Evolutionary conservation across 768 basidiomycete species (phyloP).

Genomic region (Naganishia friedmannii): DNA sequence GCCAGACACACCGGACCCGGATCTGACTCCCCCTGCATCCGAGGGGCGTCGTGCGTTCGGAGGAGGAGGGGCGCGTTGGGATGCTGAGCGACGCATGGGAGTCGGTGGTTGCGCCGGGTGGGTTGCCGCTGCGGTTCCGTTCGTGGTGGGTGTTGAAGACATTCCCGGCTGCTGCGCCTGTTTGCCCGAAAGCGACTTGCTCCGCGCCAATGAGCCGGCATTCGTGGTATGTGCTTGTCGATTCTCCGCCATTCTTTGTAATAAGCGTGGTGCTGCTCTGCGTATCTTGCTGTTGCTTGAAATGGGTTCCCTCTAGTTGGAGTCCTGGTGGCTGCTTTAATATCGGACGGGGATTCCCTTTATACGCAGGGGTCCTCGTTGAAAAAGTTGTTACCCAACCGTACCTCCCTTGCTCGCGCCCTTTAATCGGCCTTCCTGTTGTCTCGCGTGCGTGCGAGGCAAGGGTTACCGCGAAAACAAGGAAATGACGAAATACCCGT

Average conservation of each 20-base stretch:
- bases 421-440: neutral
- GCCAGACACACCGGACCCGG: neutral
- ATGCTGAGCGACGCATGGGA: neutral
- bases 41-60: constrained; percentile 7
- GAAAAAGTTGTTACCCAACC: too few relatives aligned
- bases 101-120: neutral
- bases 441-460: neutral
- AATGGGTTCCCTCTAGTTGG: neutral
- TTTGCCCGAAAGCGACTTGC: constrained; percentile 15
- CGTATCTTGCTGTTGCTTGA: neutral
- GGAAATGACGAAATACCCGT: neutral
- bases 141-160: neutral
- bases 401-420: too few relatives aligned
- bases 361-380: too few relatives aligned
- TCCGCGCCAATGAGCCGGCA: constrained; percentile 1
- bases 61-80: neutral
- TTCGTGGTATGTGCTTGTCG: constrained; percentile 14
- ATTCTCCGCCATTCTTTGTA: neutral
- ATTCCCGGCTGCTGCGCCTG: neutral
- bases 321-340: too few relatives aligned
- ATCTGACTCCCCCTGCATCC: neutral
- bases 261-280: neutral
- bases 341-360: too few relatives aligned
- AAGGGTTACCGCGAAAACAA: neutral
- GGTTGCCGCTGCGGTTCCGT: neutral